A percentile compares a stretch with the other conserved stretches of the same genome.
Evolutionary conservation across 2,329 filamentous ascomycete genomes (phyloP).

Genomic region (Cryphonectria naterciae): DNA sequence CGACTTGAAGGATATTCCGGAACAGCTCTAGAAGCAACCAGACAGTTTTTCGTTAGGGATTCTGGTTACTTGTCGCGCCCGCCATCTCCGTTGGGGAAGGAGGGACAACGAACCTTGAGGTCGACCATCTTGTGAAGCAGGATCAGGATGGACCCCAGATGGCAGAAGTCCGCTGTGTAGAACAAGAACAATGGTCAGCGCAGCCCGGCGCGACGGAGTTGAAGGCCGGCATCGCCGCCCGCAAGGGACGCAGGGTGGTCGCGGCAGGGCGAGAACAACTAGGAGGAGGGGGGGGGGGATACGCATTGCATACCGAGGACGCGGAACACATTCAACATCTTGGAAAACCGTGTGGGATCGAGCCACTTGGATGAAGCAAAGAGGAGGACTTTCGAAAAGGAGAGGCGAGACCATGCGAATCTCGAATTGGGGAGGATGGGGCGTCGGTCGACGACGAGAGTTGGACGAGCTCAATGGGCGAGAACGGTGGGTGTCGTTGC

Average conservation of each 20-base stretch:
- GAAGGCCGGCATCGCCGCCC: conserved; percentile 23
- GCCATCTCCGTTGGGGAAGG: background rate
- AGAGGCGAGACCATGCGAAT: conserved; percentile 5
- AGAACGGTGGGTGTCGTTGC: background rate
- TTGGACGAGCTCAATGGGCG: background rate
- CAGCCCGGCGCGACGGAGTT: background rate
- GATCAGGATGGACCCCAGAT: conserved; percentile 91
- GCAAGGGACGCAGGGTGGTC: conserved; percentile 24
- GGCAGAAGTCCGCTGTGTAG: conserved; percentile 88
- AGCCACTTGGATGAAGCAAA: conserved; percentile 15
- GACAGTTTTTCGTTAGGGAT: conserved; percentile 26
- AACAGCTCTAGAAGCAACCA: conserved; percentile 75
- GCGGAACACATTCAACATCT: conserved; percentile 63
- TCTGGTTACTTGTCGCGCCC: conserved; percentile 1
- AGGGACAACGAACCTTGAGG: conserved; percentile 71
- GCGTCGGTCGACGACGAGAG: conserved; percentile 1
- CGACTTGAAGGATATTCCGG: conserved; percentile 98
- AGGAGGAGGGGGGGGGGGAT: conserved; percentile 1
- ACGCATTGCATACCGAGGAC: conserved; percentile 52
- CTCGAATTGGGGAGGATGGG: background rate
- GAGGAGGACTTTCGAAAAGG: background rate
- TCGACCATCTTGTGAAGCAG: conserved; percentile 95
- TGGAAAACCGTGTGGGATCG: conserved; percentile 29
- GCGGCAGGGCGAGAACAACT: background rate
- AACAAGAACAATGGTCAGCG: conserved; percentile 45